These are phyloP conservation scores for Neospermospora avenae DNA, from an alignment of 2,329 filamentous ascomycete genomes.

Conservation along the genomic window DNA sequence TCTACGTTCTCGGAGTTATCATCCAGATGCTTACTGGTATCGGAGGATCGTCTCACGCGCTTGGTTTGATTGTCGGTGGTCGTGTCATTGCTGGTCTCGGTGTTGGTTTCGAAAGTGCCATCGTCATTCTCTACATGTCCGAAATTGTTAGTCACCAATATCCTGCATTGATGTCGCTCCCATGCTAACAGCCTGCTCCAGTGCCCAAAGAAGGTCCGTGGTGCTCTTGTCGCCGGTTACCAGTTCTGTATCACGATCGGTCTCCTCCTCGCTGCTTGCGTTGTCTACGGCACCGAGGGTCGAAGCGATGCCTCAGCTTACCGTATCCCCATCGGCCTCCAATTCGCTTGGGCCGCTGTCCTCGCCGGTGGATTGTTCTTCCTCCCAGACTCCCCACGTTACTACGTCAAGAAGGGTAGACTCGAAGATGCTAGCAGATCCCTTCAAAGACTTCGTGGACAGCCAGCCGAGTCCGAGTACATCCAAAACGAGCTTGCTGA, in stretches of 20 bases:
- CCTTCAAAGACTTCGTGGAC: conserved; percentile 69
- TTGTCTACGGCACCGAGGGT: conserved; percentile 69
- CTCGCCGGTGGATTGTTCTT: conserved; percentile 68
- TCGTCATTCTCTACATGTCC: conserved; percentile 79
- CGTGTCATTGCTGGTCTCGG: conserved; percentile 74
- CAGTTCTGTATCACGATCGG: conserved; percentile 83
- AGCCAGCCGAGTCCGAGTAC: conserved; percentile 68
- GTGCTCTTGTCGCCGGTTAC: conserved; percentile 76
- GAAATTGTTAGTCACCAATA: conserved; percentile 35
- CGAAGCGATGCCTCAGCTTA: conserved; percentile 63
- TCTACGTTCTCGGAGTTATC: conserved; percentile 64
- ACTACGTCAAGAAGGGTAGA: conserved; percentile 75
- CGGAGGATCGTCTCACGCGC: conserved; percentile 54
- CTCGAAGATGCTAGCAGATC: conserved; percentile 60
- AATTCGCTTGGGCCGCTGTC: conserved; percentile 78
- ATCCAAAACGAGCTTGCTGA: conserved; percentile 78
- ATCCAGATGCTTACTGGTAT: conserved; percentile 58
- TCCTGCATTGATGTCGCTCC: not conserved
- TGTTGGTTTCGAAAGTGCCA: conserved; percentile 77
- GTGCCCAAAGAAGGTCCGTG: conserved; percentile 68
- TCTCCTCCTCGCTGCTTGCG: conserved; percentile 69
- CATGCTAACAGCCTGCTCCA: conserved; percentile 25
- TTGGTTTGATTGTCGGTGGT: conserved; percentile 62
- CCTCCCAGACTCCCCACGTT: conserved; percentile 83
- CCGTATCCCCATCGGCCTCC: conserved; percentile 76